Evolutionary conservation across 1,139 yeast genomes (phyloP), one percentile per base, ranked within the genome.

Genomic region (Debaryomyces udenii): DNA sequence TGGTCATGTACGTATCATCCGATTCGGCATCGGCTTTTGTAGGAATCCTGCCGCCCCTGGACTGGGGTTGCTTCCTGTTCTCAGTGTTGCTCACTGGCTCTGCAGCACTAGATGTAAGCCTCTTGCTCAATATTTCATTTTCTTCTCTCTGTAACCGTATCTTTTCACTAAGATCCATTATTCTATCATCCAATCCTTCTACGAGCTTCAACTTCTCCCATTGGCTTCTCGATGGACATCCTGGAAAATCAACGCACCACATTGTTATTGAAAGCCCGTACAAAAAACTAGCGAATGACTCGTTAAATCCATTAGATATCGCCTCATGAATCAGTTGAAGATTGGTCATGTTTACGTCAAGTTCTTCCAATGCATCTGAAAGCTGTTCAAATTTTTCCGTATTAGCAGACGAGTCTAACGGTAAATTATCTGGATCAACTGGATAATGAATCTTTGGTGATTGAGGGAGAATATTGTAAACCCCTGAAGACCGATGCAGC

Each of bases 251-350:
- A 23, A 80, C 79, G 60, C 87, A 81, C 80, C 85, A 81, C 61
- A 83, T 81, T 41, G 83, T 80, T 52, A 81, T 76, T 49, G 77
- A 72, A 40, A 82, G 57, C 4, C 89, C 88, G 52, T 80, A 81
- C 39, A 81, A 59, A 35, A 82, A 74, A 31, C 84, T 70, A 9
- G 85, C 80, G 52, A 82, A 73, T 1, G 85, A 76, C 55, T 82
- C 88, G 55, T 82, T 82, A 54, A 82, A 74, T 33, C 77, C 78
- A 9, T 65, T 65, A 4, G 62, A 54, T 7, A 82, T 57, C 13
- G 78, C 74, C 40, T 74, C 72, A 57, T 82, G 83, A 9, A 78
- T 72, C 38, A 61, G 66, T 41, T 71, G 72, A 40, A 81, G 57
- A 36, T 70, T 68, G 7, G 63, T 55, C 67, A 79, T 68, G 46